These are phyloP conservation scores for Mucor ambiguus DNA, from an alignment of 371 early-diverging fungal species.

Conservation along the genomic window DNA sequence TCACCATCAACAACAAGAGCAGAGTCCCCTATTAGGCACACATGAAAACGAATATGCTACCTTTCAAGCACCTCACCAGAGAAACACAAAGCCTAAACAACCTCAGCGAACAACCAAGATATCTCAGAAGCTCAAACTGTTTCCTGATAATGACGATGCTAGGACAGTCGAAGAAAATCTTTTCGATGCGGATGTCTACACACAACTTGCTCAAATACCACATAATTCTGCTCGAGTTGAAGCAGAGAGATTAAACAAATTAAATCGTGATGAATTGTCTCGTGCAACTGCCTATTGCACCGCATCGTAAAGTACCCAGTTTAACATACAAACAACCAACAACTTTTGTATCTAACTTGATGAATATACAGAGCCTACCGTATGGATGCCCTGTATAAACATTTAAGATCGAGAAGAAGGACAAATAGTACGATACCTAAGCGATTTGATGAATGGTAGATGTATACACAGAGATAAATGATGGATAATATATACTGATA, in stretches of 20 bases:
- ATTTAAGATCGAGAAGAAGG: slow-evolving; percentile 43
- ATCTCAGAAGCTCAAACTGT: slow-evolving; percentile 85
- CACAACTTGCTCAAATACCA: slow-evolving; percentile 48
- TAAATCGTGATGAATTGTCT: slow-evolving; percentile 42
- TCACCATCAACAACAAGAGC: not conserved
- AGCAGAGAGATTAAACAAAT: slow-evolving; percentile 45
- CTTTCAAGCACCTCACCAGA: not conserved
- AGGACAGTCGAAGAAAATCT: slow-evolving; percentile 21
- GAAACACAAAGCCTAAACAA: slow-evolving; percentile 11
- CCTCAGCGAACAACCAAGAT: slow-evolving; percentile 86
- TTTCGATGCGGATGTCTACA: slow-evolving; percentile 42
- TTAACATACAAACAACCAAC: too few species aligned
- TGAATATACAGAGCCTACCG: slow-evolving; percentile 51
- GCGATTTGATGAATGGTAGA: slow-evolving; percentile 50
- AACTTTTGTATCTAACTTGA: not conserved
- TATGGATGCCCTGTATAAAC: slow-evolving; percentile 59
- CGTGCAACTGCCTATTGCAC: slow-evolving; percentile 94
- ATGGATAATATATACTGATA: not conserved
- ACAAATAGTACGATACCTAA: slow-evolving; percentile 43
- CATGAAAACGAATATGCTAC: not conserved
- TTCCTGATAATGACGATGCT: slow-evolving; percentile 79
- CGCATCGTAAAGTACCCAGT: slow-evolving; percentile 48
- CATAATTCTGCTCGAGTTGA: slow-evolving; percentile 44
- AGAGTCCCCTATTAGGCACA: not conserved
- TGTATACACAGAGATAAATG: not conserved